These are phyloP conservation scores for Flueggea neowawraea DNA, from an alignment of 441 rosid genomes.

Conservation along the genomic window DNA sequence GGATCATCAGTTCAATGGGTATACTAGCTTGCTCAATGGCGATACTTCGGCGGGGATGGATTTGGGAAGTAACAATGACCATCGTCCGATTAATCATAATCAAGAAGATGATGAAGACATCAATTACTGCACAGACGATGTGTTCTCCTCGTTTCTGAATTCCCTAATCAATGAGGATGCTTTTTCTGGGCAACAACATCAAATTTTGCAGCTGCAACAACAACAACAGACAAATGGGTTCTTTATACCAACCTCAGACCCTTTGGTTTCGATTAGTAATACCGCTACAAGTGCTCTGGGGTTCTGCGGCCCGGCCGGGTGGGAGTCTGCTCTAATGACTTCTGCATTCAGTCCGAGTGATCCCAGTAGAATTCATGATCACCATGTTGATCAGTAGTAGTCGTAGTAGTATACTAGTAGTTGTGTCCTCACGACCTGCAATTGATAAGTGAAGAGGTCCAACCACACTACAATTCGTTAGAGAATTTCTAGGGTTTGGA, in stretches of 20 bases:
- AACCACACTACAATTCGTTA: too few species aligned
- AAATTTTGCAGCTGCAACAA: conserved; percentile 18
- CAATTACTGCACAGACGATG: conserved; percentile 49
- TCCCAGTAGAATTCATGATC: conserved; percentile 7
- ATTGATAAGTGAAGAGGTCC: too few species aligned
- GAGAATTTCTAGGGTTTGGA: too few species aligned
- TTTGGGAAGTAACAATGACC: not conserved
- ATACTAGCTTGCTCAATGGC: conserved; percentile 14
- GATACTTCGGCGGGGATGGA: conserved; percentile 17
- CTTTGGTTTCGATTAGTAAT: conserved; percentile 11
- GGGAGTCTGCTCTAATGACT: conserved; percentile 37
- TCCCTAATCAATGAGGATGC: conserved; percentile 69
- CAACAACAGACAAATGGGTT: conserved; percentile 17
- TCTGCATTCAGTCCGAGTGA: conserved; percentile 23
- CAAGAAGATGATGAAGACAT: conserved; percentile 36
- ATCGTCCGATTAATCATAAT: too few species aligned
- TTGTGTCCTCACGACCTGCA: not conserved
- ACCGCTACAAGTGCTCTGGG: conserved; percentile 15
- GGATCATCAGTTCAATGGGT: too few species aligned
- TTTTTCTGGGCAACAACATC: conserved; percentile 30
- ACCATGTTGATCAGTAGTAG: not conserved
- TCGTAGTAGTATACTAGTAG: not conserved
- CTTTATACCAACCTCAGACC: conserved; percentile 10
- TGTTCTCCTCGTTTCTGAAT: conserved; percentile 63
- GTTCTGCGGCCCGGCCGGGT: conserved; percentile 10